phyloP scores from a whole-genome alignment of 441 rosid genomes.

The Euphorbia schlechtendalii region DNA sequence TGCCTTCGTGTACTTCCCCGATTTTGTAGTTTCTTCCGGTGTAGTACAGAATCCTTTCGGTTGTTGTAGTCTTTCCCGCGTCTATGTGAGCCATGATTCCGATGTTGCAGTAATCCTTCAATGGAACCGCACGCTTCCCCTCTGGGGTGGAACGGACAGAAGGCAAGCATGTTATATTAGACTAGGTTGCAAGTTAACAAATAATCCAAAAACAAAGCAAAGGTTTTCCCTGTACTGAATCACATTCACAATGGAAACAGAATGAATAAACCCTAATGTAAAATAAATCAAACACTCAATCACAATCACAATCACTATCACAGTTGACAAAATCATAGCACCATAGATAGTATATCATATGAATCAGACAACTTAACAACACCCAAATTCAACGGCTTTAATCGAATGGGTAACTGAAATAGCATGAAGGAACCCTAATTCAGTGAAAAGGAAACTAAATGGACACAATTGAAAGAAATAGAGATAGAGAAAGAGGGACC shows the following conservation, averaged over 20 bases:
- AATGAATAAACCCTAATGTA: too few species aligned
- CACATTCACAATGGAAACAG: too few species aligned
- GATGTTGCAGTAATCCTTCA: conserved; percentile 78
- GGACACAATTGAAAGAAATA: conserved; percentile 10
- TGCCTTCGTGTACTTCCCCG: conserved; percentile 95
- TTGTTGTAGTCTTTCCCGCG: conserved; percentile 96
- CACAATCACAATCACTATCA: too few species aligned
- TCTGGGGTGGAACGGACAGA: too few species aligned
- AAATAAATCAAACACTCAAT: too few species aligned
- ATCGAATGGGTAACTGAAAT: background rate
- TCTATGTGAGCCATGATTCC: conserved; percentile 99
- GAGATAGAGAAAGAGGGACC: conserved; percentile 31
- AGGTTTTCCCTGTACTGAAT: too few species aligned
- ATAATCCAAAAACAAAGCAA: too few species aligned
- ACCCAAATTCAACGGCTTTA: background rate
- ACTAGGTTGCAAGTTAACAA: too few species aligned
- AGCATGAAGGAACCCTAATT: background rate
- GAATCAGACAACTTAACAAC: too few species aligned
- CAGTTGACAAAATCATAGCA: too few species aligned
- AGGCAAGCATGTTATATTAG: conserved; percentile 17
- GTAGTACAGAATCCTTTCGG: conserved; percentile 75
- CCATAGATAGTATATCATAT: background rate
- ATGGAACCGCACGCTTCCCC: conserved; percentile 54
- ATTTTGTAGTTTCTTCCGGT: conserved; percentile 95
- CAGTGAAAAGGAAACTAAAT: background rate